phyloP scores from a whole-genome alignment of 257 asterid genomes.

The Knoxia roxburghii region DNA sequence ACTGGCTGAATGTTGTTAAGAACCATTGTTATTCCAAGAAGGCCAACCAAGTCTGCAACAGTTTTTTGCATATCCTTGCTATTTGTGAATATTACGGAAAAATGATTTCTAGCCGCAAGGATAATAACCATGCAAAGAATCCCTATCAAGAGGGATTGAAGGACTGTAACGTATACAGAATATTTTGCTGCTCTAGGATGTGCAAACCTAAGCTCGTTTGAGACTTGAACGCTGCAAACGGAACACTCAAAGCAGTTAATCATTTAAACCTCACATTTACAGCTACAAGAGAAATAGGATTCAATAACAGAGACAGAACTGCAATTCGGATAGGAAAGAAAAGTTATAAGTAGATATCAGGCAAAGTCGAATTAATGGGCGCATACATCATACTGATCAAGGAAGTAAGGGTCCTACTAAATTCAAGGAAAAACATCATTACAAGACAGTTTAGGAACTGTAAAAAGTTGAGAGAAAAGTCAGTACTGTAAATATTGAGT shows the following conservation, averaged over 20 bases:
- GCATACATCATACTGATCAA: neutral
- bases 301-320: neutral
- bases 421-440: neutral
- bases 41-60: slow-evolving; percentile 60
- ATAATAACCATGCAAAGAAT: slow-evolving; percentile 50
- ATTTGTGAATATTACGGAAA: slow-evolving; percentile 48
- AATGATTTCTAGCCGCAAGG: slow-evolving; percentile 42
- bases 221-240: slow-evolving; percentile 58
- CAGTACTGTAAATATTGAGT: too few relatives aligned
- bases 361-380: too few relatives aligned
- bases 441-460: neutral
- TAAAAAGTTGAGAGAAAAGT: neutral
- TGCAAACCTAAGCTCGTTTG: slow-evolving; percentile 69
- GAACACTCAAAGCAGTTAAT: neutral
- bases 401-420: neutral
- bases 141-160: slow-evolving; percentile 61
- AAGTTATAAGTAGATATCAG: too few relatives aligned
- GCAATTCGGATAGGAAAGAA: too few relatives aligned
- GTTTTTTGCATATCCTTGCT: slow-evolving; percentile 62
- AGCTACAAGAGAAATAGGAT: neutral
- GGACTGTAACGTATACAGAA: slow-evolving; percentile 40
- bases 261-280: neutral
- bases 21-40: slow-evolving; percentile 71
- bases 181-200: slow-evolving; percentile 71
- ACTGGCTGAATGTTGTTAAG: slow-evolving; percentile 91